Evolutionary conservation across 2,329 filamentous ascomycete genomes (phyloP).

Genomic region (Thermothelomyces thermophilus): DNA sequence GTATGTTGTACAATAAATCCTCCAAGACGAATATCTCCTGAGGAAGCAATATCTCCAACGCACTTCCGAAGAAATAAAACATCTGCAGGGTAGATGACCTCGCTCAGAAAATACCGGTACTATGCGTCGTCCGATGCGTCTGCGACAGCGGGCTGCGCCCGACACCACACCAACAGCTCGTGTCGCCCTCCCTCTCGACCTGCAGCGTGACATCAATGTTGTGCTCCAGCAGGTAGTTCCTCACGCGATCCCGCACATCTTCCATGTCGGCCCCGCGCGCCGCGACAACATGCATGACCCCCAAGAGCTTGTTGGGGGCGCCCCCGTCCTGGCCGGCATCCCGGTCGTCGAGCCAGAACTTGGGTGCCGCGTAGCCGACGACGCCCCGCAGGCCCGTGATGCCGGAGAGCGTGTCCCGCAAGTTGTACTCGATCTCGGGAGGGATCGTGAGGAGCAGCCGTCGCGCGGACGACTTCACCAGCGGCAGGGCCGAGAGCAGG

Average conservation of each 20-base stretch:
- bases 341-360: slow-evolving; percentile 85
- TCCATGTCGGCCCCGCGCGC: slow-evolving; percentile 66
- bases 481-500: slow-evolving; percentile 81
- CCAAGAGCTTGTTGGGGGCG: slow-evolving; percentile 51
- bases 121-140: slow-evolving; percentile 22
- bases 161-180: slow-evolving; percentile 53
- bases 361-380: slow-evolving; percentile 74
- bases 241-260: slow-evolving; percentile 74
- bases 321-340: slow-evolving; percentile 24
- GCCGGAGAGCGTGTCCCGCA: slow-evolving; percentile 79
- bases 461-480: slow-evolving; percentile 78
- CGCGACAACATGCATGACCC: slow-evolving; percentile 81
- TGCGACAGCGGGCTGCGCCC: slow-evolving; percentile 31
- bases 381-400: slow-evolving; percentile 79
- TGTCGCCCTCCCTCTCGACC: slow-evolving; percentile 77
- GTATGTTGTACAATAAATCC: no score
- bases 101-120: slow-evolving; percentile 25
- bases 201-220: slow-evolving; percentile 80
- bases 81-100: not conserved
- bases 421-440: slow-evolving; percentile 75
- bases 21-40: no score
- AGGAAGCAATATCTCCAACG: not conserved
- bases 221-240: slow-evolving; percentile 61
- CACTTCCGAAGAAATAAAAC: not conserved
- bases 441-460: slow-evolving; percentile 79